These are phyloP conservation scores for Apiotrichum brassicae DNA, from an alignment of 1,284 basidiomycete genomes.

Conservation along the genomic window DNA sequence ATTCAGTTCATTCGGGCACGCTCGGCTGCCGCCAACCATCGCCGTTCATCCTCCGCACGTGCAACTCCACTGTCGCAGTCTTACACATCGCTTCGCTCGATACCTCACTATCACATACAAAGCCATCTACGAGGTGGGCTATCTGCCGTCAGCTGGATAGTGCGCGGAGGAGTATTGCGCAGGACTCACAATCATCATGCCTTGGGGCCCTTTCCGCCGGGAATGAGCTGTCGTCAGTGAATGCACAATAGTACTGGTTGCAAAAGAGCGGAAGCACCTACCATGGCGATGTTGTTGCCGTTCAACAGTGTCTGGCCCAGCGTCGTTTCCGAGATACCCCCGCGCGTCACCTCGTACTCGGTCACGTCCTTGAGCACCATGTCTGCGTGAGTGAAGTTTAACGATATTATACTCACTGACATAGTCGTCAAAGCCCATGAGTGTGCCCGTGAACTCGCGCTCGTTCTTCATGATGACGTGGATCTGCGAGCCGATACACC, in stretches of 20 bases:
- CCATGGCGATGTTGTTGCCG: slow-evolving; percentile 98
- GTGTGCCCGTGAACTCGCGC: slow-evolving; percentile 89
- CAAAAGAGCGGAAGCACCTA: slow-evolving; percentile 45
- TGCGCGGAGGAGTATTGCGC: no score
- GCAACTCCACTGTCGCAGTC: no score
- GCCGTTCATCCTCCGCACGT: no score
- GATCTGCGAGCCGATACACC: slow-evolving; percentile 87
- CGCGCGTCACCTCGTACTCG: slow-evolving; percentile 81
- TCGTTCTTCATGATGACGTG: slow-evolving; percentile 97
- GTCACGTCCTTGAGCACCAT: slow-evolving; percentile 98
- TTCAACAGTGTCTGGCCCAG: slow-evolving; percentile 89
- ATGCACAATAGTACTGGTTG: no score
- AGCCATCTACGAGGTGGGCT: no score
- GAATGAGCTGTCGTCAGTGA: slow-evolving; percentile 9
- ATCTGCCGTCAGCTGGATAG: no score
- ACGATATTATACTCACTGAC: slow-evolving; percentile 71
- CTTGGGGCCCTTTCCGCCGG: slow-evolving; percentile 16
- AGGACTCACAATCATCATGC: slow-evolving; percentile 4
- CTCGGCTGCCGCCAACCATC: no score
- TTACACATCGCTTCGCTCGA: no score
- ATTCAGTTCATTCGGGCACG: no score
- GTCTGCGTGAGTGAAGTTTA: slow-evolving; percentile 53
- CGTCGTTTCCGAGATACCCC: slow-evolving; percentile 73
- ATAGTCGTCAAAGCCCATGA: slow-evolving; percentile 97
- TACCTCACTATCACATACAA: no score